Conservation (phyloP, 345 rosid species). For the Xanthoceras sorbifolium region DNA sequence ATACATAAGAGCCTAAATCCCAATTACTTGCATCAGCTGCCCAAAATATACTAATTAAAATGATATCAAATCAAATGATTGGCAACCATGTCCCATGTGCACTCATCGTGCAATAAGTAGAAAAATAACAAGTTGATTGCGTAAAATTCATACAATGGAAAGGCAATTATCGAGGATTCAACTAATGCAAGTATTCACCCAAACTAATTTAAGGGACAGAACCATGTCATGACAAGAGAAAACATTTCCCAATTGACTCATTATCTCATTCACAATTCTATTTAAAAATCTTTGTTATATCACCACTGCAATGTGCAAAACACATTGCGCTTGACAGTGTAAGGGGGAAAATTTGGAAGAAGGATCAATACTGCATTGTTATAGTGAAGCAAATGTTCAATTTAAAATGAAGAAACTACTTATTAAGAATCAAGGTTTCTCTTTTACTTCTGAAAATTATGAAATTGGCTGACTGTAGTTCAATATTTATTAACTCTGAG, state of each 20-base stretch:
- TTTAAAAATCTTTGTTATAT: background rate
- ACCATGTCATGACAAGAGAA: background rate
- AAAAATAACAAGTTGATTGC: background rate
- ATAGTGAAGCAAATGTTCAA: background rate
- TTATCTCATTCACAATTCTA: background rate
- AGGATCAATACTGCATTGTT: background rate
- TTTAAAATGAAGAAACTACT: conserved; percentile 10
- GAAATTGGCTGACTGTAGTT: conserved; percentile 14
- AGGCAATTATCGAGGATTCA: background rate
- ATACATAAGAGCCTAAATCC: background rate
- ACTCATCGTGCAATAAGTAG: background rate
- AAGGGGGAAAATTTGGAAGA: background rate
- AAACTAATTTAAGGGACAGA: background rate
- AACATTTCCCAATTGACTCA: background rate
- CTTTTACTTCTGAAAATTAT: conserved; percentile 1
- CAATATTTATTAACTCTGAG: conserved; percentile 28
- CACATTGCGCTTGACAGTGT: background rate
- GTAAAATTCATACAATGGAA: background rate
- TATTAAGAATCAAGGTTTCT: background rate
- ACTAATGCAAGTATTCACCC: background rate
- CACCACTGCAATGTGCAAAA: background rate
- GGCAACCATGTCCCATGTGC: background rate
- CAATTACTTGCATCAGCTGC: background rate
- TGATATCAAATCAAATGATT: background rate
- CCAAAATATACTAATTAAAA: background rate